Evolutionary conservation across 2,329 filamentous ascomycete genomes (phyloP), one percentile per base, ranked within the genome.

Genomic region (Aspergillus tanneri): DNA sequence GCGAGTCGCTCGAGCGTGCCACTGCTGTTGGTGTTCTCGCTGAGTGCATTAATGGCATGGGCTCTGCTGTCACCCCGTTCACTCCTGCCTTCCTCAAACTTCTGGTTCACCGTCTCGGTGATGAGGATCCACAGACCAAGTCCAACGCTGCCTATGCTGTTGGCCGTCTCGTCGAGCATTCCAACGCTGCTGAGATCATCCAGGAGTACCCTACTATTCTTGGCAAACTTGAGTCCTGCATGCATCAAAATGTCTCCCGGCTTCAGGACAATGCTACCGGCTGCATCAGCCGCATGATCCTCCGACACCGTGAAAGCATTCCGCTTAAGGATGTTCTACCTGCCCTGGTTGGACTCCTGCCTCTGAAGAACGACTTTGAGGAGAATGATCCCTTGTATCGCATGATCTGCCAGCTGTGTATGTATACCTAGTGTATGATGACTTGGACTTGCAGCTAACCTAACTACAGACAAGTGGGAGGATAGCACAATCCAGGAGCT

Each of bases 321-420:
- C 90, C 92, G 14, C 80, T 95, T 44, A 74, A 80, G 30, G 85
- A 96, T 51, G 88, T 95, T 16, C 81, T 99, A 1, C 91, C 92
- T 21, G 84, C 83, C 1, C 74, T 97, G 22, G 81, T 95, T 47
- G 81, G 82, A 52, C 80, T 91, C 22, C 81, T 97, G 28, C 93
- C 93, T 8, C 78, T 97, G 54, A 88, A 88, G 70, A 91, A 96
- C 67, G 93, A 97, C 70, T 97, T 83, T 62, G 90, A 96, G 72
- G 93, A 97, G 81, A 97, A 99, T 73, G 88, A 89, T 62, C 90
- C 93, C 7, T 85, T 97, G 51, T 99, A 87, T 74, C 82, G 87
- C 69, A 95, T 91, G 82, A 86, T 99, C 63, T 86, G 88, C 70
- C 85, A 87, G 71, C 81, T 97, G 56, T 96, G 83, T 87, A 77